Evolutionary conservation across 148 eudicot species (phyloP).

Genomic region (Simmondsia chinensis): DNA sequence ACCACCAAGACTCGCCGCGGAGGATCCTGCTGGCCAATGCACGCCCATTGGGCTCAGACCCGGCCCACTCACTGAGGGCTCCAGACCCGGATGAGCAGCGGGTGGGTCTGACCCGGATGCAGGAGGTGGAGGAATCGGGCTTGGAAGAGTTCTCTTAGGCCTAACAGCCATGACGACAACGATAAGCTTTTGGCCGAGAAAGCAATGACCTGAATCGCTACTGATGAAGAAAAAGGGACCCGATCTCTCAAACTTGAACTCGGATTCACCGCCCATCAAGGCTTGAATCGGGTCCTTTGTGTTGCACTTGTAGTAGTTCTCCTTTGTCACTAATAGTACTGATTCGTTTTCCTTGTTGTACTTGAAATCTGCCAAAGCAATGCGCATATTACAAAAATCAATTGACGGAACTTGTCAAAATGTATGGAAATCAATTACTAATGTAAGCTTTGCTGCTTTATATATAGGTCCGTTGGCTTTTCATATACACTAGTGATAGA

Average conservation of each 20-base stretch:
- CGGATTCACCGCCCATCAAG: slow-evolving; percentile 26
- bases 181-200: slow-evolving; percentile 44
- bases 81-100: no score
- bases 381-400: background rate
- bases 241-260: slow-evolving; percentile 47
- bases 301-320: slow-evolving; percentile 40
- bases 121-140: slow-evolving; percentile 4
- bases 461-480: no score
- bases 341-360: slow-evolving; percentile 36
- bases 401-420: background rate
- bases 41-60: no score
- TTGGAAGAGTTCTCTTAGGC: slow-evolving; percentile 11
- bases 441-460: no score
- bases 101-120: background rate
- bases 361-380: slow-evolving; percentile 35
- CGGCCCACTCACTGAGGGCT: no score
- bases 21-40: no score
- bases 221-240: slow-evolving; percentile 69
- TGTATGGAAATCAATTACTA: background rate
- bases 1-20: no score
- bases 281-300: slow-evolving; percentile 23
- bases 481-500: no score
- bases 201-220: slow-evolving; percentile 30
- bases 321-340: slow-evolving; percentile 39
- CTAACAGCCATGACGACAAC: slow-evolving; percentile 43